A percentile compares a stretch with the other conserved stretches of the same genome.
phyloP scores from a whole-genome alignment of 2,329 filamentous ascomycete species.

The Onygenales sp. region DNA sequence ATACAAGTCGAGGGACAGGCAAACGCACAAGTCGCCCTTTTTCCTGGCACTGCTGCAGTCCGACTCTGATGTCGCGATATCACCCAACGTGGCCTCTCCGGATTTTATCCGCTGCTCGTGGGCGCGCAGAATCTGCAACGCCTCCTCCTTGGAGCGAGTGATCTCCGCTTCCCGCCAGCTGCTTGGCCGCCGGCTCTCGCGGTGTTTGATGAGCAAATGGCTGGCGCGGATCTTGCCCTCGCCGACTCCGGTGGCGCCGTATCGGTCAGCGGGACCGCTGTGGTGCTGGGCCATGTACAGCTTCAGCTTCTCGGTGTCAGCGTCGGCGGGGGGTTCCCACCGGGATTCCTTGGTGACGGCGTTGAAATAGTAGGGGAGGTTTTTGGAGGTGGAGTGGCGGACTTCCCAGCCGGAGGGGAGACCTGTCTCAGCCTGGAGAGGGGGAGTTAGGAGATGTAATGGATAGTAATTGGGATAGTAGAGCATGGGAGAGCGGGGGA shows the following conservation, averaged over 20 bases:
- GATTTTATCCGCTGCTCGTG: slow-evolving; percentile 69
- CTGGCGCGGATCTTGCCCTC: slow-evolving; percentile 87
- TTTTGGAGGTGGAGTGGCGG: slow-evolving; percentile 95
- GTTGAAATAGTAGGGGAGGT: slow-evolving; percentile 98
- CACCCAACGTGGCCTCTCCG: slow-evolving; percentile 60
- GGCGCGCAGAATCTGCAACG: slow-evolving; percentile 62
- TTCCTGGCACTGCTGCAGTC: slow-evolving; percentile 95
- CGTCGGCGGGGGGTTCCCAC: slow-evolving; percentile 86
- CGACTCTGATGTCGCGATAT: slow-evolving; percentile 79
- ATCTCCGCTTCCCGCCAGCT: slow-evolving; percentile 92
- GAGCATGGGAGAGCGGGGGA: background rate
- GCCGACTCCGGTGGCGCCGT: slow-evolving; percentile 27
- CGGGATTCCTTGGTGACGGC: slow-evolving; percentile 72
- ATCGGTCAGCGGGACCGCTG: slow-evolving; percentile 41
- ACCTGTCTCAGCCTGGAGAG: slow-evolving; percentile 59
- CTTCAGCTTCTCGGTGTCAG: slow-evolving; percentile 88
- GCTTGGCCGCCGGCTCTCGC: slow-evolving; percentile 73
- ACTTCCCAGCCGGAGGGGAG: slow-evolving; percentile 88
- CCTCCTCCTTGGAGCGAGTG: slow-evolving; percentile 80
- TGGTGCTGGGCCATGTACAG: slow-evolving; percentile 86
- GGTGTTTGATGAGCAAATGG: slow-evolving; percentile 90
- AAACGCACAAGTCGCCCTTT: slow-evolving; percentile 68
- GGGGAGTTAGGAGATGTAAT: background rate
- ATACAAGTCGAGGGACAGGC: background rate
- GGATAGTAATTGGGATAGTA: background rate